Evolutionary conservation across 169 alveolate genomes (phyloP).

Genomic region (Eimeria tenella): DNA sequence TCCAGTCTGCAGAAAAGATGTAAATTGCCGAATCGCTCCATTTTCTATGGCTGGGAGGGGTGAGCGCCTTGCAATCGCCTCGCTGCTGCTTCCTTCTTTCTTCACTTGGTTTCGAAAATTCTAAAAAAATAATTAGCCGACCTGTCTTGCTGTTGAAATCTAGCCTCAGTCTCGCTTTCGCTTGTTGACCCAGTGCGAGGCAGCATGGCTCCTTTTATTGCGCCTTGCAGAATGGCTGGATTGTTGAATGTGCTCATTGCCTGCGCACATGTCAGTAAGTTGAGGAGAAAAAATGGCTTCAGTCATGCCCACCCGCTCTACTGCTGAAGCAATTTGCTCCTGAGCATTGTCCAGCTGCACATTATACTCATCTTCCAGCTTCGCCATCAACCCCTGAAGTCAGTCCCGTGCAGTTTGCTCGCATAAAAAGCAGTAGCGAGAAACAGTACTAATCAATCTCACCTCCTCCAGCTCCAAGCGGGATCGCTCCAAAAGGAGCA

Average conservation of each 20-base stretch:
- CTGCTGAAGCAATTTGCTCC: constrained; percentile 67
- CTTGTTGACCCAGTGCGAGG: constrained; percentile 9
- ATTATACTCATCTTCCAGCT: constrained; percentile 79
- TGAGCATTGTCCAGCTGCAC: constrained; percentile 78
- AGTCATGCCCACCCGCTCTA: constrained; percentile 51
- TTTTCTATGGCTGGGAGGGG: neutral
- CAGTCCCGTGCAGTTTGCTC: neutral
- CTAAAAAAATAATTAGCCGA: neutral
- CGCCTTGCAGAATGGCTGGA: constrained; percentile 75
- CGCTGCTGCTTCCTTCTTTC: neutral
- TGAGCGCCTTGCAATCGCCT: neutral
- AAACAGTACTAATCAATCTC: neutral
- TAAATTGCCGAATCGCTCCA: neutral
- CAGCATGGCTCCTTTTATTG: constrained; percentile 62
- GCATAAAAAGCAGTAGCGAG: too few species aligned
- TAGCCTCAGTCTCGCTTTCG: neutral
- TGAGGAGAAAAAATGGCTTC: neutral
- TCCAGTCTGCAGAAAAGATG: constrained; percentile 60
- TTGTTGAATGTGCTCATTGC: constrained; percentile 80
- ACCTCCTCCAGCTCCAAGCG: constrained; percentile 78
- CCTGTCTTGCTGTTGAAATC: neutral
- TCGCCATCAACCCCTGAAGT: constrained; percentile 77
- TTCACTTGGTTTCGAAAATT: neutral
- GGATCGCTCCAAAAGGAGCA: constrained; percentile 70
- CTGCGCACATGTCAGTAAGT: neutral